A percentile compares a stretch with the other conserved stretches of the same genome.
These are phyloP conservation scores for Exophiala xenobiotica DNA, from an alignment of 2,329 filamentous ascomycete genomes.

Conservation along the genomic window DNA sequence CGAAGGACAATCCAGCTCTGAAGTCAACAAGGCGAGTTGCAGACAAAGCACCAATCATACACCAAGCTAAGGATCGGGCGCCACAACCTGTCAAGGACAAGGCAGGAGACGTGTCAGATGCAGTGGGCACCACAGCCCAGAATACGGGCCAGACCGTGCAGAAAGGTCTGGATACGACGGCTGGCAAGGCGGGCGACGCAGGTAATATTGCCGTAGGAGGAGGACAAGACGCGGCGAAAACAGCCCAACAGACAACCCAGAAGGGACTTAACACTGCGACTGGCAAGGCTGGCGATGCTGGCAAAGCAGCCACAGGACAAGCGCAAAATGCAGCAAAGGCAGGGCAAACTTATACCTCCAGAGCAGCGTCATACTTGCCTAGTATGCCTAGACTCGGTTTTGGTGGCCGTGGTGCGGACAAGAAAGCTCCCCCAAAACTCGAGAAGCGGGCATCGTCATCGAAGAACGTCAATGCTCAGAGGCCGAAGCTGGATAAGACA, in stretches of 20 bases:
- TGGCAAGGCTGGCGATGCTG: constrained; percentile 12
- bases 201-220: constrained; percentile 9
- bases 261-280: constrained; percentile 13
- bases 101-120: constrained; percentile 14
- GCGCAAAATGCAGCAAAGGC: constrained; percentile 9
- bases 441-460: constrained; percentile 11
- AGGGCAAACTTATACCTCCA: constrained; percentile 25
- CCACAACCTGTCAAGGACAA: constrained; percentile 15
- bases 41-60: constrained; percentile 21
- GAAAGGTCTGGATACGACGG: constrained; percentile 13
- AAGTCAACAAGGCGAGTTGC: constrained; percentile 20
- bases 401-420: constrained; percentile 4
- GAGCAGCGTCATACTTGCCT: constrained; percentile 26
- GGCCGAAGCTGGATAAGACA: not conserved
- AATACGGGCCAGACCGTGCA: constrained; percentile 23
- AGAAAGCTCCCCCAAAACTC: constrained; percentile 19
- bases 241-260: constrained; percentile 11
- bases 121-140: constrained; percentile 19
- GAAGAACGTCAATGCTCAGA: constrained; percentile 3
- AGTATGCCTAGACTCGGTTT: constrained; percentile 16
- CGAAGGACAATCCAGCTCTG: constrained; percentile 27
- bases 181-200: constrained; percentile 15
- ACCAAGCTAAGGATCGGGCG: constrained; percentile 25
- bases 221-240: not conserved
- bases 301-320: constrained; percentile 5